These are phyloP conservation scores for Aureobasidium sp. DNA, from an alignment of 2,329 filamentous ascomycete genomes.

Conservation along the genomic window DNA sequence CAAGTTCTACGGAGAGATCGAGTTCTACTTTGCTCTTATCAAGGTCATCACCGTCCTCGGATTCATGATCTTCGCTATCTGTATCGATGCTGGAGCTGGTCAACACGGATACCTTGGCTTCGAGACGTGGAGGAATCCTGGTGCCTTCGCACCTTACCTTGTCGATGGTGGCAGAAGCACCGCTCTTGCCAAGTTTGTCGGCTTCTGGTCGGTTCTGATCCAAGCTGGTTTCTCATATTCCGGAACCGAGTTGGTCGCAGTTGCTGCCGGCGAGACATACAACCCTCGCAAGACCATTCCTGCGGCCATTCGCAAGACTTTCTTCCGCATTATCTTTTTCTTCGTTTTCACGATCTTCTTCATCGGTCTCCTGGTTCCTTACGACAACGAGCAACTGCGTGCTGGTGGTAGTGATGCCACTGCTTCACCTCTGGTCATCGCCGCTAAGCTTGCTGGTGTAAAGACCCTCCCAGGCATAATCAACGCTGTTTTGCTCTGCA, in stretches of 20 bases:
- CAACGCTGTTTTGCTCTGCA: constrained; percentile 51
- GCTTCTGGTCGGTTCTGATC: constrained; percentile 49
- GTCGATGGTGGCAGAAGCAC: constrained; percentile 17
- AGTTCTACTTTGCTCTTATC: constrained; percentile 45
- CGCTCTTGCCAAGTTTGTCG: constrained; percentile 28
- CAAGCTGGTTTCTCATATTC: constrained; percentile 50
- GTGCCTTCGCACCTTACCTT: constrained; percentile 30
- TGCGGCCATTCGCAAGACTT: constrained; percentile 27
- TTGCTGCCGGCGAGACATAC: constrained; percentile 39
- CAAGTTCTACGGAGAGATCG: constrained; percentile 43
- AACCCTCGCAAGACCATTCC: constrained; percentile 41
- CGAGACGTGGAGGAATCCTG: constrained; percentile 37
- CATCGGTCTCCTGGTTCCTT: constrained; percentile 26
- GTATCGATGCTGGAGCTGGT: constrained; percentile 34
- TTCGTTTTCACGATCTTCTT: constrained; percentile 29
- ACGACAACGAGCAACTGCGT: constrained; percentile 29
- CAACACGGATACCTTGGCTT: constrained; percentile 52
- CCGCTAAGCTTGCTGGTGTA: constrained; percentile 53
- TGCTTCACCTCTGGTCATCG: constrained; percentile 59
- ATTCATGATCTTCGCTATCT: constrained; percentile 32
- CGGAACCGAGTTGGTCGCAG: constrained; percentile 45
- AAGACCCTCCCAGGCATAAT: constrained; percentile 53
- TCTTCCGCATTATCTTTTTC: constrained; percentile 29
- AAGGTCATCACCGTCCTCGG: constrained; percentile 46
- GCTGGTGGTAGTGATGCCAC: constrained; percentile 23